Base-by-base conservation (phyloP, 140 eudicot genomes). In the Stevia rebaudiana region DNA sequence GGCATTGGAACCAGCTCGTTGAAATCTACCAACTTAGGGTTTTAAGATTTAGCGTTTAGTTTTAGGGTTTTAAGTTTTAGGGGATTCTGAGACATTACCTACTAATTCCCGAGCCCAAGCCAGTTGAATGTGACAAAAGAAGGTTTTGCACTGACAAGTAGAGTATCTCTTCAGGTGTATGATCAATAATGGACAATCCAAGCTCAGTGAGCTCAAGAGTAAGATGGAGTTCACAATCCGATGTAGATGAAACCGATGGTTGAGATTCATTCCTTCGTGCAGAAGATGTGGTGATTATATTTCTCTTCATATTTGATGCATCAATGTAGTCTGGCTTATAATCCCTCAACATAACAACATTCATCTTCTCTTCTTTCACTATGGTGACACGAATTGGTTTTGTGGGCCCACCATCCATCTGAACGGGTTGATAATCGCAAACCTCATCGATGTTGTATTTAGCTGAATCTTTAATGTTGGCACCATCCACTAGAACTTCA, bases 81-180 rank as follows among this genome's bases (percentile, higher is more conserved):
- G n/a, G n/a, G n/a, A n/a, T n/a, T n/a, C n/a, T n/a, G n/a, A n/a
- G 77, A 67, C 59, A 31, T 79, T 88, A 94, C 99, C 99, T 79
- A 57, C 90, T 88, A 73, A 86, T 78, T 28, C 97, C 99, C 67
- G 97, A 83, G 47, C 96, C 96, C 70, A 92, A 81, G 55, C 97
- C 99, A 63, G 97, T 75, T 49, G 99, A 83, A 83, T 86, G 83
- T 51, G 97, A 88, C 31, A 94, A 71, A 65, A 81, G 74, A 83
- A 94, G 94, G 66, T 75, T 88, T 76, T 86, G 95, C 48, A 88
- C 64, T 15, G 99, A 88, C 25, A 88, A 46, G 78, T 94, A 94
- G 49, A 94, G 73, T 71, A 94, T 85, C 86, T 94, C 99, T 79
- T 94, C 99, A 10, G 99, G 99, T 63, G 97, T 88, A 86, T 94